Evolutionary conservation across 805 yeast species (phyloP).

Genomic region (Dipodascus albidus): DNA sequence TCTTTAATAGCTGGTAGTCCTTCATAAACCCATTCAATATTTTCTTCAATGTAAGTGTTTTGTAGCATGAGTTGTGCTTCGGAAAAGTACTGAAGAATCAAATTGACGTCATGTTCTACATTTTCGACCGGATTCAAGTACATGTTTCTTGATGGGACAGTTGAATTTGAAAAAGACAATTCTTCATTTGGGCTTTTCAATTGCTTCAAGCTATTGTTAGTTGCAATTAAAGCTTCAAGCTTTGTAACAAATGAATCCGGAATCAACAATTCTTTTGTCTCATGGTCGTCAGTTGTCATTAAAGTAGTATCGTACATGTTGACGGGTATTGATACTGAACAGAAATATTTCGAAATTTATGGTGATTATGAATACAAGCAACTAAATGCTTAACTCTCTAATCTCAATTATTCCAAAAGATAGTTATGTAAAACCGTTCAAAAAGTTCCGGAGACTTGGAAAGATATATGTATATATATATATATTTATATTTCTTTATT

Average conservation of each 20-base stretch:
- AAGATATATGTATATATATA: no score
- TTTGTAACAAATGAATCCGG: background rate
- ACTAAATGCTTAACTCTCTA: background rate
- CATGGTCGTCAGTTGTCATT: no score
- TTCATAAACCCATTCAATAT: constrained; percentile 18
- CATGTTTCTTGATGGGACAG: background rate
- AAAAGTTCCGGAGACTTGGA: no score
- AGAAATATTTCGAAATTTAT: no score
- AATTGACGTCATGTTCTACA: constrained; percentile 10
- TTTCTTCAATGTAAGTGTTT: constrained; percentile 15
- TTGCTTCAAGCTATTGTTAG: background rate
- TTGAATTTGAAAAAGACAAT: background rate
- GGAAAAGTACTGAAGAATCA: constrained; percentile 11
- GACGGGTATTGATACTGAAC: no score
- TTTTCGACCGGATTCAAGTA: constrained; percentile 1
- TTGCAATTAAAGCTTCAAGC: background rate
- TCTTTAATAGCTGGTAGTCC: constrained; percentile 14
- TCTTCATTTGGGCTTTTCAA: background rate
- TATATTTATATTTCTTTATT: no score
- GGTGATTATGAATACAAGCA: no score
- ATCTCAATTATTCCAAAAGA: no score
- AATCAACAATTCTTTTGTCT: background rate
- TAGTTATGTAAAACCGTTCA: no score
- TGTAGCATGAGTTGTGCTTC: constrained; percentile 10
- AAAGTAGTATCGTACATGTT: background rate